phyloP scores from a whole-genome alignment of 805 yeast species.

The Candida boleticola region DNA sequence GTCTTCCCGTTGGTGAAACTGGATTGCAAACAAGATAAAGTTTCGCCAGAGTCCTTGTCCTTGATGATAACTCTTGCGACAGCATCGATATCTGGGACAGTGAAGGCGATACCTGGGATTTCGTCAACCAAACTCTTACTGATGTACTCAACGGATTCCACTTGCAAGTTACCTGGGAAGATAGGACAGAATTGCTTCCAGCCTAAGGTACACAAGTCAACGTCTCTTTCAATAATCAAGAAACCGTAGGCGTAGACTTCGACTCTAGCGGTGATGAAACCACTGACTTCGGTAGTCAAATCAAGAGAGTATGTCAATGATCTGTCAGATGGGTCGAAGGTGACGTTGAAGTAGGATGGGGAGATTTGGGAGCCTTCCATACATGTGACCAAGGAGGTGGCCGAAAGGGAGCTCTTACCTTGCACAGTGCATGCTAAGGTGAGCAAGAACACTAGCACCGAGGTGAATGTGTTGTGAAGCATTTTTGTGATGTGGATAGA shows the following conservation, averaged over 20 bases:
- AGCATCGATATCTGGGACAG: constrained; percentile 86
- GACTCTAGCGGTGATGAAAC: constrained; percentile 65
- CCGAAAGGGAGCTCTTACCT: constrained; percentile 38
- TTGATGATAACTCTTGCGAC: constrained; percentile 55
- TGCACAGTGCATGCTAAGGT: constrained; percentile 2
- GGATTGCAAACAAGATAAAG: constrained; percentile 73
- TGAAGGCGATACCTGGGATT: constrained; percentile 83
- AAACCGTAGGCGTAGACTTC: constrained; percentile 87
- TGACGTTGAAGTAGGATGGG: constrained; percentile 72
- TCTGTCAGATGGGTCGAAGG: constrained; percentile 68
- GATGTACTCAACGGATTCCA: constrained; percentile 67
- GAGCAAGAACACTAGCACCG: neutral
- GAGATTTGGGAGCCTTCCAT: constrained; percentile 72
- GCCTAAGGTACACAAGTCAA: constrained; percentile 64
- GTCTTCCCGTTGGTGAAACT: constrained; percentile 75
- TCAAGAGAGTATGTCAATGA: constrained; percentile 69
- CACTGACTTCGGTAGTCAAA: constrained; percentile 65
- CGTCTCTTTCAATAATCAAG: constrained; percentile 51
- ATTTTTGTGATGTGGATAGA: too few species aligned
- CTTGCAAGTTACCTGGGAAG: constrained; percentile 75
- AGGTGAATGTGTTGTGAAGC: neutral
- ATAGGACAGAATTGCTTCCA: constrained; percentile 92
- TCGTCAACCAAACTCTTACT: constrained; percentile 45
- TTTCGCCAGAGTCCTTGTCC: constrained; percentile 39
- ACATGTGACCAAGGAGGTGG: constrained; percentile 83